Evolutionary conservation across 2,329 filamentous ascomycete species (phyloP), one percentile per base, ranked within the genome.

Genomic region (Diatrype stigma): DNA sequence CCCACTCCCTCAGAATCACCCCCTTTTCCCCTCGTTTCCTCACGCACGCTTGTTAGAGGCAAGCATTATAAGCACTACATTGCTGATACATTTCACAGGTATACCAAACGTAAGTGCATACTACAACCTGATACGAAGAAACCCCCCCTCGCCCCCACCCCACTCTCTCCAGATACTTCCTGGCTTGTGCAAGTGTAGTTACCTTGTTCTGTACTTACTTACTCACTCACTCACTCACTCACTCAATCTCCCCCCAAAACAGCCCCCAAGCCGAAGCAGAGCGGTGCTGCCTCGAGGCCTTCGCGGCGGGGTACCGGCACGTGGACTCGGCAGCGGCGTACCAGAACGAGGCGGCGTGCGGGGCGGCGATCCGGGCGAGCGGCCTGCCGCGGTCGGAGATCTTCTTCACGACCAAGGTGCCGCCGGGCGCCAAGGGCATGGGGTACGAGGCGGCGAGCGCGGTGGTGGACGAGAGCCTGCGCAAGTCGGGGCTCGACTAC

Each of bases 361-460:
- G 73, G n/a, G 66, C 69, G 6, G 72, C 73, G 34, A 73, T 81
- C 51, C 61, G 69, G 35, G 46, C 53, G n/a, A 68, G 71, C 42
- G 69, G 66, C 19, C 50, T 79, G 5, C 67, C 74, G 6, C 73
- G 79, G 45, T 68, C 70, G 26, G 67, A 78, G 2, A 66, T 82
- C 64, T 81, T 78, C 70, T 81, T 80, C 68, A 81, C 79, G 32
- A 75, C 77, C 57, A 82, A 82, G 64, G 70, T 82, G 17, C 75
- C 76, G n/a, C 57, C 66, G n/a, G 34, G 34, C 34, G 12, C 34
- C 34, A 60, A 65, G 8, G 55, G 53, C 28, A 63, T 78, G 30
- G 68, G 68, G 55, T 94, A 93, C 62, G 78, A 85, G 14, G 78
- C 74, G 51, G 79, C 87, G 21, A 84, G 83, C 66, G 74, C 75